Evolutionary conservation across 2,329 filamentous ascomycete species (phyloP).

Genomic region (Fusarium nanum): DNA sequence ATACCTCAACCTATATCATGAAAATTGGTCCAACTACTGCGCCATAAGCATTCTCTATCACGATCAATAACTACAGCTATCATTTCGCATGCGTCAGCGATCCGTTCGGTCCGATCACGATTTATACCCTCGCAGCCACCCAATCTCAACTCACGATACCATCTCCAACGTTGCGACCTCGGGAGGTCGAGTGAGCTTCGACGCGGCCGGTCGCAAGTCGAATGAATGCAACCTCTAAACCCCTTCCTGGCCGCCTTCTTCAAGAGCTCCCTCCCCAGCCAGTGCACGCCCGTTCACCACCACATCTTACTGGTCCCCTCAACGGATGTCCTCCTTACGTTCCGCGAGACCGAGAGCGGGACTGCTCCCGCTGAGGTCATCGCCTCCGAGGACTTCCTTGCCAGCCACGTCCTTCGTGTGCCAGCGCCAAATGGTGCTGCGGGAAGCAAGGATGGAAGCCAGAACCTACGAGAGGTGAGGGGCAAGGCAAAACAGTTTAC

Average conservation of each 20-base stretch:
- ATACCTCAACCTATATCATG: slow-evolving; percentile 41
- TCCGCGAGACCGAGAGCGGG: slow-evolving; percentile 87
- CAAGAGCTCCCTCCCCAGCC: slow-evolving; percentile 89
- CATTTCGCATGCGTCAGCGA: slow-evolving; percentile 44
- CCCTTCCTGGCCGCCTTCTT: slow-evolving; percentile 99
- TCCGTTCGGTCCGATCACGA: slow-evolving; percentile 28
- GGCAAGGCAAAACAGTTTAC: slow-evolving; percentile 95
- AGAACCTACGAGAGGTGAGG: slow-evolving; percentile 84
- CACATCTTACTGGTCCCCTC: slow-evolving; percentile 94
- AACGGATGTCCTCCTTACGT: slow-evolving; percentile 89
- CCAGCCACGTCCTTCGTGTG: slow-evolving; percentile 94
- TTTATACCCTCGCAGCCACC: slow-evolving; percentile 11
- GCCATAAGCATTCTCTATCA: slow-evolving; percentile 29
- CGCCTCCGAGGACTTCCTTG: slow-evolving; percentile 92
- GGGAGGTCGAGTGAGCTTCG: slow-evolving; percentile 47
- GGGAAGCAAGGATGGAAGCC: slow-evolving; percentile 66
- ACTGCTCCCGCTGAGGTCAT: slow-evolving; percentile 82
- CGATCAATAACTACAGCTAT: slow-evolving; percentile 5
- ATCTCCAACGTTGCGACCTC: slow-evolving; percentile 37
- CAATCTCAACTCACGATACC: slow-evolving; percentile 21
- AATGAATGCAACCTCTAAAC: slow-evolving; percentile 94
- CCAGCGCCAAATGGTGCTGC: slow-evolving; percentile 64
- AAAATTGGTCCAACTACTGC: slow-evolving; percentile 28
- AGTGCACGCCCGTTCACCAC: slow-evolving; percentile 92
- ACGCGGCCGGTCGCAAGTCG: slow-evolving; percentile 49